These are phyloP conservation scores for Cladochytrium replicatum DNA, from an alignment of 192 early-diverging fungal genomes.

Conservation along the genomic window DNA sequence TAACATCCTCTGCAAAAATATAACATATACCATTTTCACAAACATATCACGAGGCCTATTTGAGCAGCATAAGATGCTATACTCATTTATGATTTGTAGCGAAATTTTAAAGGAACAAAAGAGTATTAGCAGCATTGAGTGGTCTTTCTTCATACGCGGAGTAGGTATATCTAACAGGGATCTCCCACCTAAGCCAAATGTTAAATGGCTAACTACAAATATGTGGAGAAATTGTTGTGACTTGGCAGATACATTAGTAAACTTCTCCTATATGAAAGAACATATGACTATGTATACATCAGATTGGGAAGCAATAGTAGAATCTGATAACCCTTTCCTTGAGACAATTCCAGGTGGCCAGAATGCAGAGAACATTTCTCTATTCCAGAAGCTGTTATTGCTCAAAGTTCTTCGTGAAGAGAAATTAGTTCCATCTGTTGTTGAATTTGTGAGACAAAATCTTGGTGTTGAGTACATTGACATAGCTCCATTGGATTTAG, in stretches of 20 bases:
- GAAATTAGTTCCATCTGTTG: conserved; percentile 36
- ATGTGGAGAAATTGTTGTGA: conserved; percentile 51
- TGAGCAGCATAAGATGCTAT: conserved; percentile 51
- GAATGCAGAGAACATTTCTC: conserved; percentile 16
- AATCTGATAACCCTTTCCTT: conserved; percentile 29
- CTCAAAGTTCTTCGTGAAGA: conserved; percentile 51
- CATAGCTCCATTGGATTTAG: conserved; percentile 44
- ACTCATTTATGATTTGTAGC: conserved; percentile 50
- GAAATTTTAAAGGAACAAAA: conserved; percentile 39
- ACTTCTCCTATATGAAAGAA: conserved; percentile 32
- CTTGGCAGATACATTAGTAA: conserved; percentile 24
- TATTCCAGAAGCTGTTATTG: conserved; percentile 42
- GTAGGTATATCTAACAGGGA: conserved; percentile 21
- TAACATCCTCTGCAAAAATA: conserved; percentile 38
- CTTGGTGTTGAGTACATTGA: conserved; percentile 48
- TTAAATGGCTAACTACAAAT: conserved; percentile 28
- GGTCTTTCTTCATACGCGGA: conserved; percentile 53
- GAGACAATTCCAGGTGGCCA: conserved; percentile 29
- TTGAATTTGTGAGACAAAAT: conserved; percentile 44
- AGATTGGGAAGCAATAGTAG: conserved; percentile 40
- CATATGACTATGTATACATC: conserved; percentile 32
- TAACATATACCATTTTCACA: conserved; percentile 42
- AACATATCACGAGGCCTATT: conserved; percentile 51
- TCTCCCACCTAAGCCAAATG: conserved; percentile 29
- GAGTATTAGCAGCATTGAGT: conserved; percentile 32